Percentiles rank a stretch among this genome's conserved stretches.
These are phyloP conservation scores for Alternaria triticimaculans DNA, from an alignment of 2,329 filamentous ascomycete species.

Conservation along the genomic window DNA sequence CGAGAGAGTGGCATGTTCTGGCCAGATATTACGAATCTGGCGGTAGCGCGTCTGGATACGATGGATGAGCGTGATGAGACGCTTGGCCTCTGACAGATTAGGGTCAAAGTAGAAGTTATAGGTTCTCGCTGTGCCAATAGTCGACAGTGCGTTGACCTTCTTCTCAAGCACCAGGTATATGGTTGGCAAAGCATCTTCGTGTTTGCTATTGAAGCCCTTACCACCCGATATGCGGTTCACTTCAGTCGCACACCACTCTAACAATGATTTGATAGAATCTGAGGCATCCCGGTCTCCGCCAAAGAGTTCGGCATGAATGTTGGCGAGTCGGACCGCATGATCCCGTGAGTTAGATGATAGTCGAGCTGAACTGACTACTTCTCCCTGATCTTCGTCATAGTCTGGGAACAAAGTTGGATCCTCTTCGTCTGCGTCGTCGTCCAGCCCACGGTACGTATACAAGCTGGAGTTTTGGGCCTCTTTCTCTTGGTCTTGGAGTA, in stretches of 20 bases:
- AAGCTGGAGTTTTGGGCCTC: conserved; percentile 76
- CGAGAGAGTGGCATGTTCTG: conserved; percentile 77
- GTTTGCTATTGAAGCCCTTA: conserved; percentile 30
- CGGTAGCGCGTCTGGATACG: conserved; percentile 75
- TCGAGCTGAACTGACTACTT: conserved; percentile 32
- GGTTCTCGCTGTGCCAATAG: conserved; percentile 38
- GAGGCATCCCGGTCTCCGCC: conserved; percentile 22
- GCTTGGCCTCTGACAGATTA: conserved; percentile 77
- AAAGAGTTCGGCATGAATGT: conserved; percentile 45
- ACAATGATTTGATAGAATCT: conserved; percentile 33
- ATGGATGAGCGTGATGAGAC: conserved; percentile 72
- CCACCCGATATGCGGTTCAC: conserved; percentile 35
- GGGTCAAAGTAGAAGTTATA: conserved; percentile 92
- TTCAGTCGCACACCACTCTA: conserved; percentile 41
- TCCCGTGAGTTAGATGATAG: conserved; percentile 37
- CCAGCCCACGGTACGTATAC: conserved; percentile 83
- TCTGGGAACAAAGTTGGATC: conserved; percentile 83
- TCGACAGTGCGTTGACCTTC: conserved; percentile 54
- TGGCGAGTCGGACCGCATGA: conserved; percentile 42
- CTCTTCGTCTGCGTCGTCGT: conserved; percentile 78
- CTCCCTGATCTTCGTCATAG: conserved; percentile 64
- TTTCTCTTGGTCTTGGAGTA: conserved; percentile 77
- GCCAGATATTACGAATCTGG: conserved; percentile 68
- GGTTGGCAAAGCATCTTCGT: conserved; percentile 67
- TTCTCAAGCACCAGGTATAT: conserved; percentile 71